Conservation (phyloP, 2,329 filamentous ascomycete species). For the Arthrobotrys sphaeroides region DNA sequence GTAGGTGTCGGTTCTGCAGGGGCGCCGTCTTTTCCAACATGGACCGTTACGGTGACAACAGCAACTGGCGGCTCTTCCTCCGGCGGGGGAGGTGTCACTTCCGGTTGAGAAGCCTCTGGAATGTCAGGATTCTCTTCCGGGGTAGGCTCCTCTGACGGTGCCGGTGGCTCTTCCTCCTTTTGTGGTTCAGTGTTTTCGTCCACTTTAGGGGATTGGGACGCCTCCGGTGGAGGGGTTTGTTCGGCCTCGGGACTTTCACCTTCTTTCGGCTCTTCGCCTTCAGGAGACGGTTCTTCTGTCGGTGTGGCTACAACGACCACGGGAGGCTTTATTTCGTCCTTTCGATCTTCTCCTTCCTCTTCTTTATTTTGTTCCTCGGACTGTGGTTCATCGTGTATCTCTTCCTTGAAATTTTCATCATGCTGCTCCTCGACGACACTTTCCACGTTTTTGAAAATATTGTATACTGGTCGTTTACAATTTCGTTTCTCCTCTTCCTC, state of each 20-base stretch:
- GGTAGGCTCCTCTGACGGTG: background rate
- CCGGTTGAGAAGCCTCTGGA: background rate
- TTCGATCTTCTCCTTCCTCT: background rate
- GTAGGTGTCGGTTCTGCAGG: background rate
- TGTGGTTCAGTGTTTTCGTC: background rate
- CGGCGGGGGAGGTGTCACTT: background rate
- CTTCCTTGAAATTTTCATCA: background rate
- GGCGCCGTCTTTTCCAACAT: background rate
- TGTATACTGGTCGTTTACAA: background rate
- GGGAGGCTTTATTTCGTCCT: background rate
- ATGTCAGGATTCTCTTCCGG: background rate
- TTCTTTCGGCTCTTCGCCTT: background rate
- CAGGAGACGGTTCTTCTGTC: background rate
- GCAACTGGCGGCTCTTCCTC: background rate
- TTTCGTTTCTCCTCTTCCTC: background rate
- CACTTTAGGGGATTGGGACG: background rate
- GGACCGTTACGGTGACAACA: constrained; percentile 19
- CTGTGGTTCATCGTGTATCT: background rate
- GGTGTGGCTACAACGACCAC: background rate
- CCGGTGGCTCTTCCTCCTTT: background rate
- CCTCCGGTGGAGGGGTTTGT: background rate
- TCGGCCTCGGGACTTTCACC: background rate
- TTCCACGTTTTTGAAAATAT: constrained; percentile 13
- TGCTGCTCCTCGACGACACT: constrained; percentile 10
- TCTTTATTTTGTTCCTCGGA: background rate